Evolutionary conservation across 345 rosid genomes (phyloP), one percentile per base, ranked within the genome.

Genomic region (Camelina sativa): DNA sequence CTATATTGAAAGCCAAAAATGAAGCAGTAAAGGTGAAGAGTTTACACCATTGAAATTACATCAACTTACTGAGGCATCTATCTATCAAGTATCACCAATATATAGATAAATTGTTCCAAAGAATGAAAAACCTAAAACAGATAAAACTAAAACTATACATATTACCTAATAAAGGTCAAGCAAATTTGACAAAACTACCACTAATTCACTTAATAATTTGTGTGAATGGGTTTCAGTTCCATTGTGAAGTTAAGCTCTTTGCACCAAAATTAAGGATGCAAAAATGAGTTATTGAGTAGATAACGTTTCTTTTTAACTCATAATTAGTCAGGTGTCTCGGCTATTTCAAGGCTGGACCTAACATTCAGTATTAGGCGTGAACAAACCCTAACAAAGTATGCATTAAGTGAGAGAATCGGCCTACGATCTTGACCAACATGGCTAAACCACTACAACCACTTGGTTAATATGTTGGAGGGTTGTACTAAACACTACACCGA

Each of bases 201-300:
- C 22, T 17, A 41, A 32, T 15, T 12, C 38, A 61, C 28, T 22
- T 2, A 35, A 10, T 8, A 25, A 15, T 54, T 65, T 20, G 57
- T 52, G 46, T 22, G 35, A 20, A 62, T 13, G 5, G 40, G 17
- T 55, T 50, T 34, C 64, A 55, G 9, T 32, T 41, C 10, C 16
- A 73, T 11, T 17, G 65, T 30, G 71, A 34, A 30, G 40, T 56
- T 56, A 56, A 56, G 57, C 59, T 65, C 19, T 44, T 55, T 56
- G 65, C 48, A 64, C 55, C 48, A 43, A 65, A 54, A 28, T n/a
- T 48, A 73, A 54, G 35, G 37, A 30, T 54, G 51, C 51, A 62
- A 19, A 72, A 53, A 30, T 65, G 64, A 30, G 38, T 13, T 32
- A 54, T 1, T 10, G 30, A 54, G 47, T 54, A 20, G 41, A 22